Base-by-base conservation (phyloP, 2,329 filamentous ascomycete genomes). In the Pseudogymnoascus sp. region DNA sequence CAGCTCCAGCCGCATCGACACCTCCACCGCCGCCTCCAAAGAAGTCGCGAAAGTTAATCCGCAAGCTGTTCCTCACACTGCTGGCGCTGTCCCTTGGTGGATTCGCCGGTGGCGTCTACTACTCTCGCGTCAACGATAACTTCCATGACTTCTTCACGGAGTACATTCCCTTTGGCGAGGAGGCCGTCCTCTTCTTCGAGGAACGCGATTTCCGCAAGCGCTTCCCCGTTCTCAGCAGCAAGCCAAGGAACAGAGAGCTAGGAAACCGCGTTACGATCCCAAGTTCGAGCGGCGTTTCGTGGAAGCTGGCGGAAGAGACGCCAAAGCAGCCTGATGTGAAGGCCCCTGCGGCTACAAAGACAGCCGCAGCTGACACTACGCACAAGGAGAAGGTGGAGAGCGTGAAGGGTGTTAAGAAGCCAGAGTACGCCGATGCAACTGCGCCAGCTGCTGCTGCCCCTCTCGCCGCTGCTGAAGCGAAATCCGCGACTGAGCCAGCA, bases 101-200 rank as follows among this genome's bases (percentile, higher is more conserved):
- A 40, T 99, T 96, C 71, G 90, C 84, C 63, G 92, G 92, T 68
- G 92, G 93, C 69, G 88, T 97, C 62, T 96, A 90, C 82, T 95
- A 96, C 77, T 93, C 95, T 62, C 86, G 96, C 68, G 84, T 95
- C 76, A 96, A 89, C 73, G 95, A 99, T 81, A 96, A 91, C 78
- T 99, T 98, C 84, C 93, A 99, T 78, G 95, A 99, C 77, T 95
- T 97, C 81, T 99, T 99, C 79, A 98, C 93, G 71, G 93, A 97
- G 78, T 99, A 93, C 76, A 79, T 99, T 16, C 95, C 95, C 22
- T 96, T 90, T 69, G 95, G 93, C 71, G 95, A 99, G 78, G 91
- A 96, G 74, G 89, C 89, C 16, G 93, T 99, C 53, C 85, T 96
- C 26, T 98, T 96, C 78, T 88, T 99, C 61, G 95, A 99, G 78